Base-by-base conservation (phyloP, 2,329 filamentous ascomycete species). In the Aspergillus costaricaensis region DNA sequence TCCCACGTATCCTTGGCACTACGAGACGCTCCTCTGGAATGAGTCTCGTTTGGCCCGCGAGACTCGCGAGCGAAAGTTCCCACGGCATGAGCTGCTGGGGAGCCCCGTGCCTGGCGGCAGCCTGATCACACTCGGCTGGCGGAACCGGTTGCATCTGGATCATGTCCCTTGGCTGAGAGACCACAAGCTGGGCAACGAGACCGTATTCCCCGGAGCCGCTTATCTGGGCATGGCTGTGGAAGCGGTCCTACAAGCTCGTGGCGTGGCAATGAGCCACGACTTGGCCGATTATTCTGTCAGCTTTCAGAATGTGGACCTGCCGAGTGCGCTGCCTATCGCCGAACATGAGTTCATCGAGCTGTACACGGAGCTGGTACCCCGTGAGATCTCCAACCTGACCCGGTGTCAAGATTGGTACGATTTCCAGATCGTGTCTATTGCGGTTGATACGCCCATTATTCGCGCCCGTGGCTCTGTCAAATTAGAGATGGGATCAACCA, bases 81-180 rank as follows among this genome's bases (percentile, higher is more conserved):
- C 49, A 14, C 19, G 38, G 48, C 67, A 70, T 41, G 67, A 69
- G 36, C 54, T 72, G 9, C 44, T 72, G 2, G 69, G 69, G 3
- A 6, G 58, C 38, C 1, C 70, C 70, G 1, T 63, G 71, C 25
- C 62, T 70, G 15, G 76, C 75, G 59, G 64, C 67, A 25, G 41
- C 62, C 14, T 61, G 63, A 23, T 48, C 0, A 54, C 61, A 0
- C 83, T 14, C 9, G 14, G 41, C 7, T 47, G 43, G 43, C n/a
- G 43, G 10, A 59, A 59, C 10, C n/a, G 4, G 6, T 41, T 59
- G 77, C 76, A 65, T 75, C 1, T 77, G 12, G 39, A 19, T 17
- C 21, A 64, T 48, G 47, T 55, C 5, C 53, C 62, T 4, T 85
- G 82, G 82, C 55, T 83, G 1, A 61, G 63, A 0, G 77, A 81